Conservation (phyloP, 441 rosid genomes). For the Gossypium laxum region DNA sequence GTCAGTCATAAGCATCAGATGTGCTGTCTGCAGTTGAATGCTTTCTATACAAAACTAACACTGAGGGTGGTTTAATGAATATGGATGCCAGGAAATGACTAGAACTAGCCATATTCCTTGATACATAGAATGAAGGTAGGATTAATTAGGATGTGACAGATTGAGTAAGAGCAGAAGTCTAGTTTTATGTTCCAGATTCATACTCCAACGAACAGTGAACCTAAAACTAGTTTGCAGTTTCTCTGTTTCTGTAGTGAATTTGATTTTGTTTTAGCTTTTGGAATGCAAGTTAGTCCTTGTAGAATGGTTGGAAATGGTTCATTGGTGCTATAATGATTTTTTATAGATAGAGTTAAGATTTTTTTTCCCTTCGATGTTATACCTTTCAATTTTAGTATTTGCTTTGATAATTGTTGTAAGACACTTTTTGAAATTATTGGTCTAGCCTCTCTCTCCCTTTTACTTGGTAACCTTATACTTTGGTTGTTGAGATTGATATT, state of each 20-base stretch:
- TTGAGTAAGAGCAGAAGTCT: not conserved
- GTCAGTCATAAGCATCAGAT: not conserved
- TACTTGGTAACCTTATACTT: not conserved
- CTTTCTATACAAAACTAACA: not conserved
- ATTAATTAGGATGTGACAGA: not conserved
- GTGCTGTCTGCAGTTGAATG: not conserved
- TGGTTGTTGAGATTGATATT: slow-evolving; percentile 1
- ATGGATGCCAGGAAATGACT: not conserved
- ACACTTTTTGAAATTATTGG: not conserved
- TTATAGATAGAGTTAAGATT: not conserved
- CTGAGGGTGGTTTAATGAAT: not conserved
- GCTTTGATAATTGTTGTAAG: not conserved
- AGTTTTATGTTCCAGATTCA: not conserved
- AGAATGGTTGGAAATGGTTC: not conserved
- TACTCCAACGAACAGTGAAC: not conserved
- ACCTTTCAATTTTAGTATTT: not conserved
- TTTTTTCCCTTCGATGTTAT: not conserved
- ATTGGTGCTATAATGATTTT: not conserved
- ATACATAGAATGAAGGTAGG: not conserved
- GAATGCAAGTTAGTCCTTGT: not conserved
- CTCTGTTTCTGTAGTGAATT: not conserved
- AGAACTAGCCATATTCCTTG: not conserved
- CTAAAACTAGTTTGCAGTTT: not conserved
- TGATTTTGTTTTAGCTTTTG: not conserved
- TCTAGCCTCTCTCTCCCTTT: not conserved